These are phyloP conservation scores for Musa troglodytarum DNA, from an alignment of 176 grass and related monocot species.

Conservation along the genomic window DNA sequence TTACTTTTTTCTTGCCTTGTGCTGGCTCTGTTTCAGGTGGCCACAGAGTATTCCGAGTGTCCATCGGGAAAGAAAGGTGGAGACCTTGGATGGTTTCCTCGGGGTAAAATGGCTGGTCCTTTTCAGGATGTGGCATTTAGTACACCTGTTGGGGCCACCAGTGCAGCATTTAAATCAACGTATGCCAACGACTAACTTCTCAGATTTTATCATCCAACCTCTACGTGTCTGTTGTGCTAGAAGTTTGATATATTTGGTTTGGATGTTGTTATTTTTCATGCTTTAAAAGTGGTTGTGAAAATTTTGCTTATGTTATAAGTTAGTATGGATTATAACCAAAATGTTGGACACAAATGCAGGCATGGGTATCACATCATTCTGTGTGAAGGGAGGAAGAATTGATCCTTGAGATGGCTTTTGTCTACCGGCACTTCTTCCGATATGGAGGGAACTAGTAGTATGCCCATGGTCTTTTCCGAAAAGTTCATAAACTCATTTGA, in stretches of 20 bases:
- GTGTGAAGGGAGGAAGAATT: conserved; percentile 90
- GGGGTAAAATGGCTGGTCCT: conserved; percentile 95
- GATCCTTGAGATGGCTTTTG: not conserved
- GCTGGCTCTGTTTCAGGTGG: conserved; percentile 30
- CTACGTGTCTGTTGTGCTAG: not conserved
- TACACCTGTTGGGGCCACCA: conserved; percentile 72
- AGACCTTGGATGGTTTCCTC: conserved; percentile 95
- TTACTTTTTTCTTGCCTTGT: not conserved
- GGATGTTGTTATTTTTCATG: not conserved
- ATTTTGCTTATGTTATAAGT: not conserved
- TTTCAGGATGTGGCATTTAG: conserved; percentile 93
- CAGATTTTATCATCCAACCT: not conserved
- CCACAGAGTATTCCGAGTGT: conserved; percentile 83
- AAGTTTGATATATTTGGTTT: not conserved
- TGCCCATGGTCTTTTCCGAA: no score
- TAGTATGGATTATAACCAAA: not conserved
- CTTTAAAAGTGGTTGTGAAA: not conserved
- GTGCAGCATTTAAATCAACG: conserved; percentile 94
- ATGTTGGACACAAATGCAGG: conserved; percentile 20
- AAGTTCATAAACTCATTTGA: no score
- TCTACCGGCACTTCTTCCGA: no score
- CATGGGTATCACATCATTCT: conserved; percentile 92
- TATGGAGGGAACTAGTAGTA: not conserved
- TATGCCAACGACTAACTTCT: conserved; percentile 18
- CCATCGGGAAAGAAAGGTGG: conserved; percentile 98